Evolutionary conservation across 2,329 filamentous ascomycete species (phyloP).

Genomic region (Microsporum ferrugineum): DNA sequence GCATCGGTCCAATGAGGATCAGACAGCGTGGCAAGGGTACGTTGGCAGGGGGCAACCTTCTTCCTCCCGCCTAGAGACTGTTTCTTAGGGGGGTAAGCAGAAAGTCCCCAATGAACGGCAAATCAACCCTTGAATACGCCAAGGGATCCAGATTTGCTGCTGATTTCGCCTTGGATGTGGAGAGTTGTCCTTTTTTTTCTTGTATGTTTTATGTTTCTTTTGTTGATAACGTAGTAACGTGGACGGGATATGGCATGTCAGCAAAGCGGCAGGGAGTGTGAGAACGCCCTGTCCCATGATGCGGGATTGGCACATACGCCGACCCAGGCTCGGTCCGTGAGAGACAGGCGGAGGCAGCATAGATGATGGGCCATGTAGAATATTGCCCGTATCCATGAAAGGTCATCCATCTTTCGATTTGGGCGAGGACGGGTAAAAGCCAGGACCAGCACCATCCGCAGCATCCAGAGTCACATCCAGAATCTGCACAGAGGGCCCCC

Average conservation of each 20-base stretch:
- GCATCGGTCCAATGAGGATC: not conserved
- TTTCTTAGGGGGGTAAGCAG: not conserved
- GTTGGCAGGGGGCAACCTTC: not conserved
- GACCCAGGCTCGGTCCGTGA: not conserved
- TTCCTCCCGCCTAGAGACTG: not conserved
- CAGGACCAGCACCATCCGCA: not conserved
- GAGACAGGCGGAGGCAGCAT: not conserved
- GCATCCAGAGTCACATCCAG: not conserved
- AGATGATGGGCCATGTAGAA: not conserved
- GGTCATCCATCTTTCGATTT: not conserved
- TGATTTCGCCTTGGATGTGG: not conserved
- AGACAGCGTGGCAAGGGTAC: not conserved
- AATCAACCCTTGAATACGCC: not conserved
- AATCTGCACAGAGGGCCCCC: not conserved
- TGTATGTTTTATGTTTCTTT: not conserved
- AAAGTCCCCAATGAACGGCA: not conserved
- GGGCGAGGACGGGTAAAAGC: not conserved
- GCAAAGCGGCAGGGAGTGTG: not conserved
- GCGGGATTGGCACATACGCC: not conserved
- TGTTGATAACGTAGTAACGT: not conserved
- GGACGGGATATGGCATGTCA: not conserved
- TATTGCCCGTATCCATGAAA: not conserved
- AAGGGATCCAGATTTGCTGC: slow-evolving; percentile 1
- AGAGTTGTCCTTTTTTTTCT: not conserved
- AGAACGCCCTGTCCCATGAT: not conserved